These are phyloP conservation scores for Pleurostoma richardsiae DNA, from an alignment of 2,329 filamentous ascomycete genomes.

Conservation along the genomic window DNA sequence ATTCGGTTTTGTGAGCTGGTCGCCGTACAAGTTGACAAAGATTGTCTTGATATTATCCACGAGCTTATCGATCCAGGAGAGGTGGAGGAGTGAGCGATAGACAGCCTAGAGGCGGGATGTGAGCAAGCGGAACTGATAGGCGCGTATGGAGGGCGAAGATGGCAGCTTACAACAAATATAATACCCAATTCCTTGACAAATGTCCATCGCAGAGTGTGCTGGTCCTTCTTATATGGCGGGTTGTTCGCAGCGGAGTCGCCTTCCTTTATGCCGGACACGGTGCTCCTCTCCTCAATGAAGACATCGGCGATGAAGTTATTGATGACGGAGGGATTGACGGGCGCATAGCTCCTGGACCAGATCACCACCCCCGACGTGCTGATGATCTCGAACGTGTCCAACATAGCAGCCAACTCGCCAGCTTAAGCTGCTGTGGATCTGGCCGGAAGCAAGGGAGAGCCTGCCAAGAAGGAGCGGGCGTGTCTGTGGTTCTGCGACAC, in stretches of 20 bases:
- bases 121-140: neutral
- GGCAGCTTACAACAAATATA: slow-evolving; percentile 76
- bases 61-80: slow-evolving; percentile 95
- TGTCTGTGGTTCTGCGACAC: too few species aligned
- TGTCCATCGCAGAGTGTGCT: slow-evolving; percentile 93
- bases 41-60: slow-evolving; percentile 92
- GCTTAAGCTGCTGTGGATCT: too few species aligned
- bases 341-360: slow-evolving; percentile 84
- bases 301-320: slow-evolving; percentile 95
- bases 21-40: slow-evolving; percentile 84
- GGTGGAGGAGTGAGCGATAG: slow-evolving; percentile 89
- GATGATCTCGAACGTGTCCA: slow-evolving; percentile 95
- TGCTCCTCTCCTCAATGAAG: slow-evolving; percentile 90
- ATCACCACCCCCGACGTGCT: slow-evolving; percentile 95
- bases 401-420: slow-evolving; percentile 50
- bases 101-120: slow-evolving; percentile 62
- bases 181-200: slow-evolving; percentile 86
- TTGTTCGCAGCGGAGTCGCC: slow-evolving; percentile 56
- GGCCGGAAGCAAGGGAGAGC: too few species aligned
- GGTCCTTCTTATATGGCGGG: slow-evolving; percentile 79
- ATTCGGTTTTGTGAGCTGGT: slow-evolving; percentile 77
- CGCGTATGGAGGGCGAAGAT: neutral
- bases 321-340: slow-evolving; percentile 76
- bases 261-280: slow-evolving; percentile 55
- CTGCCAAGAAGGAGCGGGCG: too few species aligned